Conservation (phyloP, 129 eudicot species). For the Gnaphalium uliginosum region DNA sequence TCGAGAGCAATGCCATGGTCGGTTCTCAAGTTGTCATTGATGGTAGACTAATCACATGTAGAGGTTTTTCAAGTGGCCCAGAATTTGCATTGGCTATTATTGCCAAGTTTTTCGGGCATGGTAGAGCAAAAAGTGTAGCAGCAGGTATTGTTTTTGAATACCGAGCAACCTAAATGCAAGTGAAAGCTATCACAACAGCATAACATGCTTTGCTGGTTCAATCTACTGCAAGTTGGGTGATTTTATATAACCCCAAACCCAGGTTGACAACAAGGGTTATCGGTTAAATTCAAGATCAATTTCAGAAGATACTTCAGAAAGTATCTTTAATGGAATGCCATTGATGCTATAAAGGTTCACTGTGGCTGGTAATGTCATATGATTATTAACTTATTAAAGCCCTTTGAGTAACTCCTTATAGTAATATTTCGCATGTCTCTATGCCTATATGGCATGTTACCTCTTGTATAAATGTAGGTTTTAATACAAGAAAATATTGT, state of each 20-base stretch:
- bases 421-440: background rate
- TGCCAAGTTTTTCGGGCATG: constrained; percentile 82
- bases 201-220: background rate
- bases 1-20: constrained; percentile 30
- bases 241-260: constrained; percentile 17
- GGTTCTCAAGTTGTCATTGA: constrained; percentile 66
- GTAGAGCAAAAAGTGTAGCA: constrained; percentile 93
- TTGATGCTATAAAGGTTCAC: constrained; percentile 15
- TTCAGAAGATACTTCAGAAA: constrained; percentile 7
- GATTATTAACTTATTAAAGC: constrained; percentile 6
- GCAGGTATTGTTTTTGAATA: constrained; percentile 87
- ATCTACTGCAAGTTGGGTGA: constrained; percentile 7
- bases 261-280: constrained; percentile 23
- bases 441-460: constrained; percentile 22
- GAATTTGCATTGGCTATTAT: constrained; percentile 81
- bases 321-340: background rate
- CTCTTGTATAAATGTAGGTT: constrained; percentile 31
- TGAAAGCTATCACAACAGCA: background rate
- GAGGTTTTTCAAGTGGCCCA: constrained; percentile 58
- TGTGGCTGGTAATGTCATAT: constrained; percentile 3
- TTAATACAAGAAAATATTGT: background rate
- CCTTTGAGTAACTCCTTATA: background rate
- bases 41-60: constrained; percentile 74
- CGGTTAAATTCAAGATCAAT: constrained; percentile 14
- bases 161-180: constrained; percentile 40